Evolutionary conservation across 1,284 basidiomycete species (phyloP).

Genomic region (Porogramme epimiltina): DNA sequence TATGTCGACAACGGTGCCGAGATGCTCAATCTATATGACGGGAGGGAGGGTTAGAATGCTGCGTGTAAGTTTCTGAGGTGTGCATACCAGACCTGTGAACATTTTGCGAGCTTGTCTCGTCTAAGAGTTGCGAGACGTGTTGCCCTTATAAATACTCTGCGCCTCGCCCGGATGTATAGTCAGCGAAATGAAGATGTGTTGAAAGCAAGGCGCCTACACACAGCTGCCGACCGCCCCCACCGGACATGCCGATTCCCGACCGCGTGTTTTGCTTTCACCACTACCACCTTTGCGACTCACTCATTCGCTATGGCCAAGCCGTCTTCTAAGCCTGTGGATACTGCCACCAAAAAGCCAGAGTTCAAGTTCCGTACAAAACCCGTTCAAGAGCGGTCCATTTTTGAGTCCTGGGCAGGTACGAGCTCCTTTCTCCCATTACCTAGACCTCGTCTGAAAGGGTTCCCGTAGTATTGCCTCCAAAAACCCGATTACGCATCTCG

Average conservation of each 20-base stretch:
- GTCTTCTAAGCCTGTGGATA: slow-evolving; percentile 1
- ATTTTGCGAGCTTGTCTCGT: slow-evolving; percentile 33
- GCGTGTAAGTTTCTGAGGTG: background rate
- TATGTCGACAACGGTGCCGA: slow-evolving; percentile 73
- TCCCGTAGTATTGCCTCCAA: slow-evolving; percentile 54
- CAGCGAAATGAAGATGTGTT: background rate
- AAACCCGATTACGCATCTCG: slow-evolving; percentile 60
- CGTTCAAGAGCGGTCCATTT: slow-evolving; percentile 30
- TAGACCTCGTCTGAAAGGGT: background rate
- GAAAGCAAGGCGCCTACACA: background rate
- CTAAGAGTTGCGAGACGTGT: background rate
- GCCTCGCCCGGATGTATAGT: no score
- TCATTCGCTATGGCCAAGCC: slow-evolving; percentile 13
- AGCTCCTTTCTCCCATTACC: background rate
- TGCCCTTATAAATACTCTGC: background rate
- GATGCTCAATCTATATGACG: slow-evolving; percentile 69
- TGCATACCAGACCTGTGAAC: slow-evolving; percentile 73
- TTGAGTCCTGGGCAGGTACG: slow-evolving; percentile 38
- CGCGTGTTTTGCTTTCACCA: slow-evolving; percentile 5
- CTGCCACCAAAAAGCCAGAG: slow-evolving; percentile 10
- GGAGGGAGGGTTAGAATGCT: slow-evolving; percentile 7
- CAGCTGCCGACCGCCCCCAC: no score
- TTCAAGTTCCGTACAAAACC: slow-evolving; percentile 21
- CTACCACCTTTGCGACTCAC: background rate
- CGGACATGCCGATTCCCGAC: background rate